phyloP scores from a whole-genome alignment of 768 basidiomycete genomes.

The Strobilomyces echinocephalus region DNA sequence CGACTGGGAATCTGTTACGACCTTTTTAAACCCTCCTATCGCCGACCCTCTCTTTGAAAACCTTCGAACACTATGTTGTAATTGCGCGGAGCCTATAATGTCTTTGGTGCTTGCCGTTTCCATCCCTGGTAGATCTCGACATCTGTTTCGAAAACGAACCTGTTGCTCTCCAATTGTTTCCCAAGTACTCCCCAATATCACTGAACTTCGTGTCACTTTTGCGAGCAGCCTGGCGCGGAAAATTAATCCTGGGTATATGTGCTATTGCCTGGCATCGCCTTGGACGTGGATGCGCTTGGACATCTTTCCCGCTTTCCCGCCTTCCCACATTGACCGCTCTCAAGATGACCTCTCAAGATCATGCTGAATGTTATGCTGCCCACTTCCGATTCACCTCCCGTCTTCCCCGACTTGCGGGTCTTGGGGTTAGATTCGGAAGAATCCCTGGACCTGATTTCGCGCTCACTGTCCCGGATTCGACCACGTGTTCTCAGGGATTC shows the following conservation, averaged over 20 bases:
- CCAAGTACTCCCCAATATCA: background rate
- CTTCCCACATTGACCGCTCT: background rate
- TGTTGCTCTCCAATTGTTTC: background rate
- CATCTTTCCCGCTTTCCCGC: background rate
- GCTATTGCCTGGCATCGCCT: background rate
- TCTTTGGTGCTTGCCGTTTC: background rate
- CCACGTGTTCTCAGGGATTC: too few relatives aligned
- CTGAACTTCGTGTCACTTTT: background rate
- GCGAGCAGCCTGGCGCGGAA: too few relatives aligned
- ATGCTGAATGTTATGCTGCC: too few relatives aligned
- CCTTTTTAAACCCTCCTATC: too few relatives aligned
- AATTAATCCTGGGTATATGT: background rate
- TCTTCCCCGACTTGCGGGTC: background rate
- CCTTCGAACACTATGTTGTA: too few relatives aligned
- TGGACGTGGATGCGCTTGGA: background rate
- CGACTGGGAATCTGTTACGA: too few relatives aligned
- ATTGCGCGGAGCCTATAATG: too few relatives aligned
- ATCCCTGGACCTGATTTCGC: too few relatives aligned
- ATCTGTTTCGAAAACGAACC: background rate
- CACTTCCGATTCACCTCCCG: background rate
- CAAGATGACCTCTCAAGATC: accelerated
- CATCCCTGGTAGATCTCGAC: background rate
- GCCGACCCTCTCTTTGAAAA: too few relatives aligned
- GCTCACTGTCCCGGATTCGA: too few relatives aligned
- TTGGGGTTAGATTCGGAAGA: background rate